Evolutionary conservation across 371 early-diverging fungal genomes (phyloP).

Genomic region (Blakeslea trispora): DNA sequence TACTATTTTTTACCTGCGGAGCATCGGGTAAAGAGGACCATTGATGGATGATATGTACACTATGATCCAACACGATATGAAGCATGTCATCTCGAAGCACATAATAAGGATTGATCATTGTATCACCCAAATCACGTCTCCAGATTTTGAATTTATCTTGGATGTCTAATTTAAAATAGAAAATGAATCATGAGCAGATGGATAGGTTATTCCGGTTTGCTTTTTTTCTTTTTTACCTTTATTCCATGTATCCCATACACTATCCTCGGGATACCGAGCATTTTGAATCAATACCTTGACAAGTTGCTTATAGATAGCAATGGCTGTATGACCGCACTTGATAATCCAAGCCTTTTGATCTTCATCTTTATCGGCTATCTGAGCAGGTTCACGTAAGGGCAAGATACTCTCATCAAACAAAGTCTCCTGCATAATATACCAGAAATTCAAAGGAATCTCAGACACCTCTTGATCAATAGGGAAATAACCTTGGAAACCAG

Average conservation of each 20-base stretch:
- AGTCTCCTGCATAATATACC: constrained; percentile 75
- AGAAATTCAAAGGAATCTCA: constrained; percentile 72
- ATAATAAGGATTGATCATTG: constrained; percentile 71
- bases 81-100: constrained; percentile 69
- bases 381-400: constrained; percentile 25
- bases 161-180: constrained; percentile 33
- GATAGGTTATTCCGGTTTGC: too few relatives aligned
- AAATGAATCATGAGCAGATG: not conserved
- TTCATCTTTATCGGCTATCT: constrained; percentile 18
- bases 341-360: constrained; percentile 32
- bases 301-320: constrained; percentile 54
- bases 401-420: constrained; percentile 48
- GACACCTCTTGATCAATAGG: constrained; percentile 73
- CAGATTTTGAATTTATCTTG: constrained; percentile 68
- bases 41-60: constrained; percentile 43
- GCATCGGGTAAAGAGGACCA: constrained; percentile 30
- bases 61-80: constrained; percentile 56
- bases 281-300: constrained; percentile 56
- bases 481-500: constrained; percentile 70
- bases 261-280: constrained; percentile 59
- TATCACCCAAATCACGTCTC: constrained; percentile 77
- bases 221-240: too few relatives aligned
- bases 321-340: constrained; percentile 34
- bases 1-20: constrained; percentile 21
- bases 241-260: constrained; percentile 60